Conservation (phyloP, 306 rosid genomes). For the Rosa rugosa region DNA sequence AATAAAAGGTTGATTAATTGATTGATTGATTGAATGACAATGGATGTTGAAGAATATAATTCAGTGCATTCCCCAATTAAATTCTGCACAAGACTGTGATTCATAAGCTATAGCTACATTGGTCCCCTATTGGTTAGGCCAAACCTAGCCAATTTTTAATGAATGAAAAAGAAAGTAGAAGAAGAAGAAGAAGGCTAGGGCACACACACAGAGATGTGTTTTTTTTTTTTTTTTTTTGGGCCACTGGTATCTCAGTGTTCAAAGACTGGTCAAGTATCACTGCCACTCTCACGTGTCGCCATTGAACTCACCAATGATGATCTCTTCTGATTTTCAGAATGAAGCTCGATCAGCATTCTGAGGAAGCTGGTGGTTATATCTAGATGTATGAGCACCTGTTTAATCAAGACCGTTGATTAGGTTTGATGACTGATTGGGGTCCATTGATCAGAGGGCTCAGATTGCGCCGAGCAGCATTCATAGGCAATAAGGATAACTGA, state of each 20-base stretch:
- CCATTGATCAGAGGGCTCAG: background rate
- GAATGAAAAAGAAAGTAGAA: background rate
- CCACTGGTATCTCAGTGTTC: background rate
- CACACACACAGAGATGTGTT: too few species aligned
- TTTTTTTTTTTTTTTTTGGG: background rate
- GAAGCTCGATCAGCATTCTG: background rate
- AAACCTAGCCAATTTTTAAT: background rate
- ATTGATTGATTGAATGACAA: background rate
- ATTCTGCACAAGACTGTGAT: background rate
- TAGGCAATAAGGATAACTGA: background rate
- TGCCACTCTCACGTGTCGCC: slow-evolving; percentile 3
- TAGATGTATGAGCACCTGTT: background rate
- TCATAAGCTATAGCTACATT: background rate
- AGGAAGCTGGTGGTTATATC: background rate
- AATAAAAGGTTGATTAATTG: background rate
- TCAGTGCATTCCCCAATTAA: background rate
- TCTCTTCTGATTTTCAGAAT: background rate
- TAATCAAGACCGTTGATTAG: background rate
- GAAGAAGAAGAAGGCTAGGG: background rate
- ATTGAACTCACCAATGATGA: background rate
- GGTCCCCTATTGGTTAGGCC: slow-evolving; percentile 1
- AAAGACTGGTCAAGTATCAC: slow-evolving; percentile 2
- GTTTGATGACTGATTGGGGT: background rate
- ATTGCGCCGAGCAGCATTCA: background rate
- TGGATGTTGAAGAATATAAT: background rate